A percentile compares a stretch with the other conserved stretches of the same genome.
Conservation (phyloP, 2,329 filamentous ascomycete species). For the Exserohilum rostratum region DNA sequence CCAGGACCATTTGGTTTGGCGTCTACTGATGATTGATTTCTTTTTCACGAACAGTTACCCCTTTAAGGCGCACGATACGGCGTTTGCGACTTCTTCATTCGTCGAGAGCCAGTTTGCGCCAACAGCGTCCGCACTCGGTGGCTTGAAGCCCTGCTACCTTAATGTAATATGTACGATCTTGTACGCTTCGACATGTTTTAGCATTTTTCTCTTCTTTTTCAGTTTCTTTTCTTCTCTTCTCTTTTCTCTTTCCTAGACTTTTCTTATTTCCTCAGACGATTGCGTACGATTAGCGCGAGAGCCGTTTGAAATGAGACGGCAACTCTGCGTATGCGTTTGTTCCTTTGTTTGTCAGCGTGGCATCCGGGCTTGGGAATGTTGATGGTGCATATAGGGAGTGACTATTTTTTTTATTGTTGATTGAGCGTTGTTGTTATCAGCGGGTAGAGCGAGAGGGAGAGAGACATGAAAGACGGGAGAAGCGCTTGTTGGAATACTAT, state of each 20-base stretch:
- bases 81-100: constrained; percentile 46
- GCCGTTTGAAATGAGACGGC: constrained; percentile 1
- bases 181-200: constrained; percentile 9
- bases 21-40: constrained; percentile 36
- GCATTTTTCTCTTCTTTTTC: neutral
- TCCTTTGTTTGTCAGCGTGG: neutral
- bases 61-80: constrained; percentile 44
- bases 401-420: neutral
- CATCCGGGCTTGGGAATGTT: constrained; percentile 7
- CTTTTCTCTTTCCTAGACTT: neutral
- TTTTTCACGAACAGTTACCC: constrained; percentile 35
- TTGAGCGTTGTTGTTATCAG: neutral
- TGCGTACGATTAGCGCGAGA: constrained; percentile 7
- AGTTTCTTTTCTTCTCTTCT: neutral
- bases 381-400: constrained; percentile 7
- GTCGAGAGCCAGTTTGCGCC: constrained; percentile 32
- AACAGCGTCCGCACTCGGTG: constrained; percentile 38
- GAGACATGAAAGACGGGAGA: neutral
- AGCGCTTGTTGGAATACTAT: constrained; percentile 9
- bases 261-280: constrained; percentile 1
- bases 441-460: neutral
- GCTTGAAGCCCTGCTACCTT: constrained; percentile 34
- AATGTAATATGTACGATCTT: constrained; percentile 18
- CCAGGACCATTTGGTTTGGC: constrained; percentile 16
- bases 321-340: constrained; percentile 5